Evolutionary conservation across 495 filamentous ascomycete species (phyloP), one percentile per base, ranked within the genome.

Genomic region (Daldinia caldariorum): DNA sequence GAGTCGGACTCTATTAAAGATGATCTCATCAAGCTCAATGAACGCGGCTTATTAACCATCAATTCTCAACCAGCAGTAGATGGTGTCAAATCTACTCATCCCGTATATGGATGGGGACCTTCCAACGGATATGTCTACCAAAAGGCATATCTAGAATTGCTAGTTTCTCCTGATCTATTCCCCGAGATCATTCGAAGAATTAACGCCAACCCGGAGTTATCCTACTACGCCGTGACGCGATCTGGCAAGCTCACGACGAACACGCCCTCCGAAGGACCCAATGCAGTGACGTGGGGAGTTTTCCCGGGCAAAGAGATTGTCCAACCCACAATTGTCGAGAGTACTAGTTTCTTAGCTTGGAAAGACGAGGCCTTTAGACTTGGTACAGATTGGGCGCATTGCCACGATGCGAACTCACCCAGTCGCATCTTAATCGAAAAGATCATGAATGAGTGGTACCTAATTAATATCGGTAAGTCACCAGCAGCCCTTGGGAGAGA

Each of bases 281-380:
- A 98, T 73, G 96, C 96, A 10, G 89, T 99, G 55, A 99, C 96
- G 4, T 99, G 96, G 96, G 96, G 96, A 79, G 97, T 98, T 49
- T 99, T 97, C 82, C 94, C 96, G 10, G 95, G 95, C 37, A 95
- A 97, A 76, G 96, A 99, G 79, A 97, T 99, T 75, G 93, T 99
- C 49, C 96, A 99, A 78, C 96, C 96, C 10, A 99, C 96, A n/a
- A 96, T 99, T 66, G 94, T 98, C 51, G 96, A 99, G 81, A 97
- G 93, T 6, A 89, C 98, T 79, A 95, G 92, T 80, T 99, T 99
- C 87, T 79, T 99, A 59, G 96, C 96, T 29, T 99, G 96, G 96
- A 97, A 97, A 82, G 96, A 99, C 70, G 96, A 99, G 77, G 97
- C 97, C 14, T 99, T 90, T 81, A 88, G 90, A 61, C 87, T 99